phyloP scores from a whole-genome alignment of 2,329 filamentous ascomycete genomes.

The Corinectria fuckeliana region DNA sequence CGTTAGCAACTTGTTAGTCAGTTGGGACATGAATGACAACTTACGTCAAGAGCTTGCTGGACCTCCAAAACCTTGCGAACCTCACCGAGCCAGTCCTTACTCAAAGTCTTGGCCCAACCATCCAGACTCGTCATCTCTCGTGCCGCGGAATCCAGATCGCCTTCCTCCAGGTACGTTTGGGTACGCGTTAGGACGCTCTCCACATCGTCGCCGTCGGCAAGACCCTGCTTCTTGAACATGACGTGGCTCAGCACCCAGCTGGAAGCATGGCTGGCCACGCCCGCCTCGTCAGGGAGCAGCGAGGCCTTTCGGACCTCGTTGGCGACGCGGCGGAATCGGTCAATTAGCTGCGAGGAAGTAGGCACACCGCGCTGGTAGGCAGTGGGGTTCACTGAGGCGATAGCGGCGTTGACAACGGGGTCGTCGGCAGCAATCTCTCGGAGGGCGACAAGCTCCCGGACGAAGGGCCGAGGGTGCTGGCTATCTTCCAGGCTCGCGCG shows the following conservation, averaged over 20 bases:
- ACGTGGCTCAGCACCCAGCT: constrained; percentile 90
- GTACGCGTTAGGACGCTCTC: constrained; percentile 92
- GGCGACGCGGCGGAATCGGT: constrained; percentile 93
- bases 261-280: constrained; percentile 91
- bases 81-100: constrained; percentile 91
- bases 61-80: constrained; percentile 93
- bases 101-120: constrained; percentile 95
- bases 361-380: constrained; percentile 94
- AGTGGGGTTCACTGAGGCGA: constrained; percentile 92
- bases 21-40: constrained; percentile 43
- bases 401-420: constrained; percentile 87
- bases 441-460: constrained; percentile 89
- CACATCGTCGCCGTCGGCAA: constrained; percentile 85
- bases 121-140: constrained; percentile 92
- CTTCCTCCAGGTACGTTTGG: constrained; percentile 90
- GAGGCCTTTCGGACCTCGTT: constrained; percentile 92
- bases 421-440: constrained; percentile 90
- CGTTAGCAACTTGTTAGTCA: constrained; percentile 24
- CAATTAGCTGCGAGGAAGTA: constrained; percentile 83
- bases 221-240: constrained; percentile 92
- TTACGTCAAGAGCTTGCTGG: constrained; percentile 92
- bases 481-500: constrained; percentile 80
- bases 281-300: constrained; percentile 89
- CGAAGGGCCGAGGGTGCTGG: constrained; percentile 78
- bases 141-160: constrained; percentile 87